Evolutionary conservation across 768 basidiomycete species (phyloP), one percentile per base, ranked within the genome.

Genomic region (Tulasnella sp.): DNA sequence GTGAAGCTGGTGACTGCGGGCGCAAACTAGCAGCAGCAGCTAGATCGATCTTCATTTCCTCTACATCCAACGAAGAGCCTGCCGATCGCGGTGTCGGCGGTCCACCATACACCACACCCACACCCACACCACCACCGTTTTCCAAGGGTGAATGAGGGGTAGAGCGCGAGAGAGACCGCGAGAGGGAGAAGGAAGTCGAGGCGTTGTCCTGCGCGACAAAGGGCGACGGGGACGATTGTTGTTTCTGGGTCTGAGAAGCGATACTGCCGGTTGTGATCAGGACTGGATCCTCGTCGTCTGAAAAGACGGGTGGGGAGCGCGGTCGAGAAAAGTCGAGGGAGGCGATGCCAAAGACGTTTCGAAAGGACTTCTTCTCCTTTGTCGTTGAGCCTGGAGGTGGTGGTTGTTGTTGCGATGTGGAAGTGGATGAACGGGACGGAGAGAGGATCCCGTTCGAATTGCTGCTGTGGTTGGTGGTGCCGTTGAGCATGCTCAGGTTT

Each of bases 11-110:
- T 42, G 60, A 30, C 24, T 45, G 48, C 34, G 34, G 34, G 34
- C 25, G 45, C 17, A 27, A 27, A 41, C 27, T 45, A 25, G 21
- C 31, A 42, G 15, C 42, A 31, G 46, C n/a, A 8, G 61, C 21
- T 22, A 62, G 24, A 29, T 62, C 61, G 59, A 62, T 62, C 41
- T 61, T 60, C 61, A 62, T 62, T 25, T 61, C 55, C 31, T 52
- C 51, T 21, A 53, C 51, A 12, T 57, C 52, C 19, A 56, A 25
- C 12, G 30, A 29, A 22, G 60, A 44, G 24, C 34, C 54, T 1
- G 59, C 50, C 8, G 53, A 44, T 3, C 41, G n/a, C 11, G 52
- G 22, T 3, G 59, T 58, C 21, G 50, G 42, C 12, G 52, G 53
- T 10, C 22, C 55, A n/a, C 34, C 42, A n/a, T 29, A 57, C 2